A percentile compares a stretch with the other conserved stretches of the same genome.
These are phyloP conservation scores for Coemansia sp. DNA, from an alignment of 192 early-diverging fungal species.

Conservation along the genomic window DNA sequence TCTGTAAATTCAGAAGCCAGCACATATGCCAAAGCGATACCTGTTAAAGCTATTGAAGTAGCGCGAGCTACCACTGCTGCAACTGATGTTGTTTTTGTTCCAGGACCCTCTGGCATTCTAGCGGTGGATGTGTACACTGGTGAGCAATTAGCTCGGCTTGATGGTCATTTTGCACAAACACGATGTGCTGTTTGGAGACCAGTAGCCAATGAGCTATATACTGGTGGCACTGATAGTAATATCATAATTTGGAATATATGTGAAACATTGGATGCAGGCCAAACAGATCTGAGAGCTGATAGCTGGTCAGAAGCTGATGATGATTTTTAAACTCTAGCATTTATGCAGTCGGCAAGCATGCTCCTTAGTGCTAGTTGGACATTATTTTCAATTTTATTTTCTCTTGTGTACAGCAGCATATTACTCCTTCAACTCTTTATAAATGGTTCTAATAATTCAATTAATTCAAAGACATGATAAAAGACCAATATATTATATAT, in stretches of 20 bases:
- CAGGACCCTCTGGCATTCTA: slow-evolving; percentile 49
- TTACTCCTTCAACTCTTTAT: too few species aligned
- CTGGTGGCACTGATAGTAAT: slow-evolving; percentile 58
- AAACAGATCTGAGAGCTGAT: slow-evolving; percentile 14
- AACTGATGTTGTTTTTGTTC: slow-evolving; percentile 56
- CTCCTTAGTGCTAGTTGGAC: too few species aligned
- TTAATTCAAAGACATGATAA: too few species aligned
- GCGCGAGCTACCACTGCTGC: slow-evolving; percentile 40
- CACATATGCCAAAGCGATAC: too few species aligned
- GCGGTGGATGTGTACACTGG: slow-evolving; percentile 64
- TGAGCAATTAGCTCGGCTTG: slow-evolving; percentile 53
- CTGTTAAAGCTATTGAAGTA: slow-evolving; percentile 13
- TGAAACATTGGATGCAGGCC: slow-evolving; percentile 29
- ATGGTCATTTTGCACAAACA: slow-evolving; percentile 62
- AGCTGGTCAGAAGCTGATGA: slow-evolving; percentile 28
- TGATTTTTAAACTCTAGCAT: too few species aligned
- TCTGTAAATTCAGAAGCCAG: too few species aligned
- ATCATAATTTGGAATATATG: slow-evolving; percentile 58
- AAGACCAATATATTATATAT: too few species aligned
- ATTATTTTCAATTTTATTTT: too few species aligned
- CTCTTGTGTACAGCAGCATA: too few species aligned
- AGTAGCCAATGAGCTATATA: slow-evolving; percentile 60
- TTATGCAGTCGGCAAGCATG: too few species aligned
- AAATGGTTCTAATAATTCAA: too few species aligned
- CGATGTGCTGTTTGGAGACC: slow-evolving; percentile 60